Evolutionary conservation across 179 eudicot genomes (phyloP).

Genomic region (Pouteria campechiana): DNA sequence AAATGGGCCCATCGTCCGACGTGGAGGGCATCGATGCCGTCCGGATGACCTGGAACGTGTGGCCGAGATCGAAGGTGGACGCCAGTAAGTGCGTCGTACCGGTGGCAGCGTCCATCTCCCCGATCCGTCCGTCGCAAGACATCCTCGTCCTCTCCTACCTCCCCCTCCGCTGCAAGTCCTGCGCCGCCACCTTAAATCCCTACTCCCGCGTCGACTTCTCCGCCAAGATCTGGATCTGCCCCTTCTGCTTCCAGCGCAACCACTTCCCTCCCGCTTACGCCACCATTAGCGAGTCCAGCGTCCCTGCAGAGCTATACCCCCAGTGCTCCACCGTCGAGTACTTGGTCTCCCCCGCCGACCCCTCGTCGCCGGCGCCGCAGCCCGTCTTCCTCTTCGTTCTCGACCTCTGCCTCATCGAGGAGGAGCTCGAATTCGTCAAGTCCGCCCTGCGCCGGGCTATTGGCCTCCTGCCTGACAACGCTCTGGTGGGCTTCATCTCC

Average conservation of each 20-base stretch:
- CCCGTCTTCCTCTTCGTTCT: constrained; percentile 61
- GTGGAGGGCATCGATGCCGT: constrained; percentile 81
- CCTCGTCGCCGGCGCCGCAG: constrained; percentile 1
- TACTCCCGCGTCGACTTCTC: constrained; percentile 58
- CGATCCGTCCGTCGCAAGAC: constrained; percentile 57
- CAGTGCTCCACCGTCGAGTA: constrained; percentile 61
- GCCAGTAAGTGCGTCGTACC: constrained; percentile 88
- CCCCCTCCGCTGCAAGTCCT: constrained; percentile 78
- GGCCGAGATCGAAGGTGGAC: constrained; percentile 92
- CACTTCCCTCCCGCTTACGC: constrained; percentile 73
- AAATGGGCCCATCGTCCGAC: constrained; percentile 40
- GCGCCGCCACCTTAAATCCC: constrained; percentile 58
- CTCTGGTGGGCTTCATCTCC: constrained; percentile 71
- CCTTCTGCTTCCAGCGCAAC: constrained; percentile 78
- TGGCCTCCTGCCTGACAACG: constrained; percentile 57
- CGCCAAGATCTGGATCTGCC: constrained; percentile 90
- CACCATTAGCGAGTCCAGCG: constrained; percentile 48
- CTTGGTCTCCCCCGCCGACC: constrained; percentile 10
- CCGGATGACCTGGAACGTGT: constrained; percentile 76
- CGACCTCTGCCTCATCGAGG: constrained; percentile 89
- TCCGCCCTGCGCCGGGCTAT: constrained; percentile 63
- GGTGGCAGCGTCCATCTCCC: constrained; percentile 66
- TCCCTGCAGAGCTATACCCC: constrained; percentile 90
- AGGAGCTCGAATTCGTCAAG: constrained; percentile 73
- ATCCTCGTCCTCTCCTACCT: constrained; percentile 58